Percentiles rank a stretch among this genome's conserved stretches.
Conservation (phyloP, 2,329 filamentous ascomycete species). For the Hymenoscyphus salicellus region DNA sequence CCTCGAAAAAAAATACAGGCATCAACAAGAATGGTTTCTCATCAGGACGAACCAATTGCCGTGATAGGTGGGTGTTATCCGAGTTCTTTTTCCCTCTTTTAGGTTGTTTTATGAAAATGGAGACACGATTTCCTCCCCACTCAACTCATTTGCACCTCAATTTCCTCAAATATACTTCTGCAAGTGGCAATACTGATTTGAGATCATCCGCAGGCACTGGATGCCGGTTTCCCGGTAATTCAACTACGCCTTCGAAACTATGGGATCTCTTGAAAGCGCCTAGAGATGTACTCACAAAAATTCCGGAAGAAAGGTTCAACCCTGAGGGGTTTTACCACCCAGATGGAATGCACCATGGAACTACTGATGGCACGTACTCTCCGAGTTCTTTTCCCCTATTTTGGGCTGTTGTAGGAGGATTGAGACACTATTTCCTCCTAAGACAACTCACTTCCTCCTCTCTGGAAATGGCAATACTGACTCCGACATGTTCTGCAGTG, state of each 20-base stretch:
- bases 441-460: background rate
- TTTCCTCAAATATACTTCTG: too few relatives aligned
- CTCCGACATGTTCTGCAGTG: background rate
- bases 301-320: constrained; percentile 41
- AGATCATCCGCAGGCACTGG: constrained; percentile 38
- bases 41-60: background rate
- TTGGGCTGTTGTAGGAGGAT: background rate
- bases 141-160: too few relatives aligned
- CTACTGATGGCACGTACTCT: background rate
- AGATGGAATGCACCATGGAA: constrained; percentile 39
- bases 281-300: constrained; percentile 46
- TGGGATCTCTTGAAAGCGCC: constrained; percentile 47
- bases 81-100: too few relatives aligned
- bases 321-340: constrained; percentile 52
- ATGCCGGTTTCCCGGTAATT: constrained; percentile 39
- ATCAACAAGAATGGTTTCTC: background rate
- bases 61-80: background rate
- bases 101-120: too few relatives aligned
- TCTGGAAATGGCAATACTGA: too few relatives aligned
- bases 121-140: too few relatives aligned
- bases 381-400: too few relatives aligned
- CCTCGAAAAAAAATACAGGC: background rate
- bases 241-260: constrained; percentile 42
- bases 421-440: too few relatives aligned
- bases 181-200: too few relatives aligned